phyloP scores from a whole-genome alignment of 306 rosid species.

The Quercus mongolica region DNA sequence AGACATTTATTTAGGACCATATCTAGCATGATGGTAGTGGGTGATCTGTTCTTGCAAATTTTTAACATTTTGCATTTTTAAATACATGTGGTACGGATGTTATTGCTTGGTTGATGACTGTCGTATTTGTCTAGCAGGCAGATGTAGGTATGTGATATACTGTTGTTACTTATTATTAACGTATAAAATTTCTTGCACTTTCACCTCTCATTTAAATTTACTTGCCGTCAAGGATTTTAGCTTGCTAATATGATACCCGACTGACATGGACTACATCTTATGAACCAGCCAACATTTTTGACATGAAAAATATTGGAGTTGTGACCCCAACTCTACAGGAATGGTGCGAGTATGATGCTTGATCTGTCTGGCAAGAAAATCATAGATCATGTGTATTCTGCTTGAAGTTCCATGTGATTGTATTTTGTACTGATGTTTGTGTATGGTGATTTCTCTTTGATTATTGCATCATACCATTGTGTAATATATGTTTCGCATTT shows the following conservation, averaged over 20 bases:
- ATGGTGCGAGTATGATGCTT: conserved; percentile 49
- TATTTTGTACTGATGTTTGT: conserved; percentile 1
- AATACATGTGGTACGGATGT: neutral
- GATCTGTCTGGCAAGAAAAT: conserved; percentile 23
- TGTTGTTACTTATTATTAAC: neutral
- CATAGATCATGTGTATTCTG: neutral
- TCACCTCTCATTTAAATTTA: neutral
- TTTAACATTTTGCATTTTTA: neutral
- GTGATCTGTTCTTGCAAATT: neutral
- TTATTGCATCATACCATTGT: no score
- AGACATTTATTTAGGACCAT: no score
- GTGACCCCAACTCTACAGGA: conserved; percentile 51
- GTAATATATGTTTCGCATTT: neutral
- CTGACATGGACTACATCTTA: neutral
- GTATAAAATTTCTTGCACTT: neutral
- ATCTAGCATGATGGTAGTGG: neutral
- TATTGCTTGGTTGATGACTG: neutral
- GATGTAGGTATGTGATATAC: neutral
- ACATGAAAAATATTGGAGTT: conserved; percentile 85
- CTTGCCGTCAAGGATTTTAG: neutral
- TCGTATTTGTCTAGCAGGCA: neutral
- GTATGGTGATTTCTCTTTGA: neutral
- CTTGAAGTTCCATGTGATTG: neutral
- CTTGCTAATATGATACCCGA: neutral
- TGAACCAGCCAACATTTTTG: conserved; percentile 66